Base-by-base conservation (phyloP, 1,284 basidiomycete species). In the Apiotrichum veenhuisii region DNA sequence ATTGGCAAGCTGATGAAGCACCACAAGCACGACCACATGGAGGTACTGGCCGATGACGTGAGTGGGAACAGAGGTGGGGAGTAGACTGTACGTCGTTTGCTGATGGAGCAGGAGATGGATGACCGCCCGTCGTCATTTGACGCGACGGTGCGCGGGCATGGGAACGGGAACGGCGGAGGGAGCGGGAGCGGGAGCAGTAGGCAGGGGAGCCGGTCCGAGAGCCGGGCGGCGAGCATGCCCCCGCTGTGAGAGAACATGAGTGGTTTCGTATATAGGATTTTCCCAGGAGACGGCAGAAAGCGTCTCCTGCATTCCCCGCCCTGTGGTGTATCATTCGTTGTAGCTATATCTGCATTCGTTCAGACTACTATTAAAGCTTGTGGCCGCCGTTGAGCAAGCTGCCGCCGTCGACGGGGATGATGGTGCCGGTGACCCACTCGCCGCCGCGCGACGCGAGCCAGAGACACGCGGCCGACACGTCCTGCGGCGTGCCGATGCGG, bases 401-500 rank as follows among this genome's bases (percentile, higher is more conserved):
- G 30, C 83, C 83, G n/a, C 85, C 84, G 61, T 86, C 85, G 47
- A 86, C 67, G 14, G 81, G 73, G 37, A 86, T 80, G 5, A 84
- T 84, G 15, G 84, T 83, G 9, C 84, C 86, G 49, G 83, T 87
- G 41, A 87, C 79, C 70, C 81, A 87, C 33, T 82, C 79, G 0
- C 84, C 85, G 3, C 84, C 85, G 44, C 80, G 78, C 52, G 82
- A 82, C 12, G 83, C 76, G 20, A 87, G 77, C 79, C 82, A 88
- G 43, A 87, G 64, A 41, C 82, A 83, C 5, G 85, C 80, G 1
- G 84, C 85, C 1, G 80, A 83, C 8, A 87, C 80, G 64, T 87
- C 86, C 67, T 85, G 83, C 0, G 84, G 81, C 17, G 78, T 78
- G 17, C 86, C 86, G 52, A 87, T 82, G 12, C 85, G 78, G 22